Evolutionary conservation across 2,329 filamentous ascomycete genomes (phyloP).

Genomic region (Xylogone sp.): DNA sequence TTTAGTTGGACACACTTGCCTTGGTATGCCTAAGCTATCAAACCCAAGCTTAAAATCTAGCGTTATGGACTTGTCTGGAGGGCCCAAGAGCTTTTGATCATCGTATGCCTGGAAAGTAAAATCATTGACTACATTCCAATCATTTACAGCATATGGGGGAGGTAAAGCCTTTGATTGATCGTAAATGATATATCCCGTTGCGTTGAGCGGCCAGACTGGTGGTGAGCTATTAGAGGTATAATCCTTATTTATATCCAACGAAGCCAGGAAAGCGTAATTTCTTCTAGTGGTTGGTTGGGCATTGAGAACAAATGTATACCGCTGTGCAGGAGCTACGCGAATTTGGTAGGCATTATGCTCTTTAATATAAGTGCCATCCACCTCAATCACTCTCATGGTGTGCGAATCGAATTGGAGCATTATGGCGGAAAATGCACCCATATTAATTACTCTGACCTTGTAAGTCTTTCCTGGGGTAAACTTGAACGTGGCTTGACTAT

Average conservation of each 20-base stretch:
- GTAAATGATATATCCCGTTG: constrained; percentile 58
- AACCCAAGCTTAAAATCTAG: constrained; percentile 15
- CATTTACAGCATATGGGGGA: constrained; percentile 49
- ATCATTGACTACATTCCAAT: constrained; percentile 16
- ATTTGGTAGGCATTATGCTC: constrained; percentile 34
- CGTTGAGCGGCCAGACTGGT: constrained; percentile 33
- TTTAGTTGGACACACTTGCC: constrained; percentile 3
- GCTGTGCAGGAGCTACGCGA: constrained; percentile 42
- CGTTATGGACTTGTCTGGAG: constrained; percentile 6
- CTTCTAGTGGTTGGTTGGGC: constrained; percentile 35
- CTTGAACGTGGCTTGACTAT: constrained; percentile 12
- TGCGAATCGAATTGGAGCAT: constrained; percentile 14
- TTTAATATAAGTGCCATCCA: constrained; percentile 40
- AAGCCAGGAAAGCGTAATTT: constrained; percentile 13
- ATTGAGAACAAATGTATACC: constrained; percentile 41
- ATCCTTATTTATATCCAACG: constrained; percentile 36
- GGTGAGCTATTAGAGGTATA: no score
- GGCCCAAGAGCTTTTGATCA: not conserved
- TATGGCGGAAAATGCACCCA: constrained; percentile 12
- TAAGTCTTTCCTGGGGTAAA: constrained; percentile 15
- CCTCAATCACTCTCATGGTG: constrained; percentile 41
- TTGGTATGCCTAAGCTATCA: constrained; percentile 12
- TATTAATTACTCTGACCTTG: constrained; percentile 14
- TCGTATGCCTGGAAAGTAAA: constrained; percentile 1
- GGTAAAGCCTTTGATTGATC: constrained; percentile 42